Percentiles rank a stretch among this genome's conserved stretches.
Evolutionary conservation across 2,329 filamentous ascomycete species (phyloP).

Genomic region (Westerdykella sp.): DNA sequence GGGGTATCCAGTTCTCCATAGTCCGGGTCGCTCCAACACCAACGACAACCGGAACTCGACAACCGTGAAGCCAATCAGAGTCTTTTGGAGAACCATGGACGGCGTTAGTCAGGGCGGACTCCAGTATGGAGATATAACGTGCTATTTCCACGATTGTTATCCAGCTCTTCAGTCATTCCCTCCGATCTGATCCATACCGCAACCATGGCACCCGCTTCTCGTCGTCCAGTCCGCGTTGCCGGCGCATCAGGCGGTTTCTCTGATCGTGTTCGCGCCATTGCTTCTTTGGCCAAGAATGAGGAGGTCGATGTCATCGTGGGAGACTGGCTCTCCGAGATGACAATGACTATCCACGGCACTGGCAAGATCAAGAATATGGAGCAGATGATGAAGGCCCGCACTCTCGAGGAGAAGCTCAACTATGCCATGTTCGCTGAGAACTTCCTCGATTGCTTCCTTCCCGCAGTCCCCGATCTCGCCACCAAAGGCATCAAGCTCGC

Average conservation of each 20-base stretch:
- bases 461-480: slow-evolving; percentile 30
- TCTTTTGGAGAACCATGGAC: not conserved
- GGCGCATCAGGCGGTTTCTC: slow-evolving; percentile 42
- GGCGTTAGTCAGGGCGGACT: too few relatives aligned
- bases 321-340: slow-evolving; percentile 29
- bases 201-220: slow-evolving; percentile 17
- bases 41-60: not conserved
- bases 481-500: slow-evolving; percentile 26
- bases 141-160: too few relatives aligned
- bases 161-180: not conserved
- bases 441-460: slow-evolving; percentile 45
- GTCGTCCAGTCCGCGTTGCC: slow-evolving; percentile 37
- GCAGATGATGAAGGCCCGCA: slow-evolving; percentile 37
- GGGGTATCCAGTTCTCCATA: not conserved
- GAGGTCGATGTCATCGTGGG: slow-evolving; percentile 31
- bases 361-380: slow-evolving; percentile 28
- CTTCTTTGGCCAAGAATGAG: slow-evolving; percentile 35
- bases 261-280: slow-evolving; percentile 40
- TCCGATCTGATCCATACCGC: not conserved
- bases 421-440: slow-evolving; percentile 32
- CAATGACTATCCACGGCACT: slow-evolving; percentile 26
- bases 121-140: too few relatives aligned
- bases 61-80: not conserved
- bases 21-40: not conserved
- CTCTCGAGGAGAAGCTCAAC: slow-evolving; percentile 35